Percentiles rank a stretch among this genome's conserved stretches.
phyloP scores from a whole-genome alignment of 2,329 filamentous ascomycete genomes.

The Aspergillus aculeatinus region DNA sequence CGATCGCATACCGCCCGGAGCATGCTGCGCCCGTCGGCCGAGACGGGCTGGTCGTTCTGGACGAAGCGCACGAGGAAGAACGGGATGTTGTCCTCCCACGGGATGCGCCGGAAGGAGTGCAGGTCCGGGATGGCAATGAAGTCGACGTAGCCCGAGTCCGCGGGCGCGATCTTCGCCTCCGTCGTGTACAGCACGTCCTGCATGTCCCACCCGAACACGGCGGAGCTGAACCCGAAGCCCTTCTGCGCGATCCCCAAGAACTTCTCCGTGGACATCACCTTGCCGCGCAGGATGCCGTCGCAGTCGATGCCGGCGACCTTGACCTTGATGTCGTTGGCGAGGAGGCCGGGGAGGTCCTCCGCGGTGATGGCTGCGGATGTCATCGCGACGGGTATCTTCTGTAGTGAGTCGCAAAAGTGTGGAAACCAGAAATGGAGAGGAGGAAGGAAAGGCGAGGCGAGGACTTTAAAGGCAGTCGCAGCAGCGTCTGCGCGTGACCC shows the following conservation, averaged over 20 bases:
- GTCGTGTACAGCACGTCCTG: conserved; percentile 76
- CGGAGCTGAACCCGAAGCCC: conserved; percentile 88
- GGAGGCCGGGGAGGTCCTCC: conserved; percentile 63
- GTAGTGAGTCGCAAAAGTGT: not conserved
- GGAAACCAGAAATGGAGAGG: not conserved
- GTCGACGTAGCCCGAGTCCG: conserved; percentile 84
- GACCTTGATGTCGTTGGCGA: conserved; percentile 70
- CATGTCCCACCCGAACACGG: conserved; percentile 96
- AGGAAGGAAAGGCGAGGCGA: not conserved
- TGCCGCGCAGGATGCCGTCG: conserved; percentile 81
- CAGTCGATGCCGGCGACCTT: conserved; percentile 85
- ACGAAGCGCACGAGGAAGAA: conserved; percentile 80
- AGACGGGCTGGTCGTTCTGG: conserved; percentile 70
- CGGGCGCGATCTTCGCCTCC: conserved; percentile 71
- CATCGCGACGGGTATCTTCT: conserved; percentile 5
- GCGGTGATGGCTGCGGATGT: conserved; percentile 46
- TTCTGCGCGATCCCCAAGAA: conserved; percentile 74
- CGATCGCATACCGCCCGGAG: conserved; percentile 67
- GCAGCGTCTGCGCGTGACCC: not conserved
- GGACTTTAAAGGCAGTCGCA: conserved; percentile 1
- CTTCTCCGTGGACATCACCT: conserved; percentile 88
- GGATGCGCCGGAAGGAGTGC: conserved; percentile 72
- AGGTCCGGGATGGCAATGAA: conserved; percentile 78
- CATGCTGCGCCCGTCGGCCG: conserved; percentile 74
- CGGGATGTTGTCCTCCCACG: conserved; percentile 82